Conservation (phyloP, 1,139 yeast genomes). For the Zygoascus meyerae region DNA sequence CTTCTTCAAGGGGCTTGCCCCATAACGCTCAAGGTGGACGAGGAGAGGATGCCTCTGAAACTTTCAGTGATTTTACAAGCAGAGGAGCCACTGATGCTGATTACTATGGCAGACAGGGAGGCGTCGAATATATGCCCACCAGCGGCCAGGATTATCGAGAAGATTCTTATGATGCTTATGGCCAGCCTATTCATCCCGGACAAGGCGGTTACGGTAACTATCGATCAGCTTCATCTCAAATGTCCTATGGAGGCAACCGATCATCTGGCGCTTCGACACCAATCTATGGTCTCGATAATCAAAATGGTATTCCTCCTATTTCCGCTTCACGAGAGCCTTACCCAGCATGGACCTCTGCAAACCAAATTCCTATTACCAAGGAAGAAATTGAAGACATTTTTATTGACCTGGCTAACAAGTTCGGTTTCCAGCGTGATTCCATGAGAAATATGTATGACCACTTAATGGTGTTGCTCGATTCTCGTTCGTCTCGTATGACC, state of each 20-base stretch:
- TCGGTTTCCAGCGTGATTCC: constrained; percentile 97
- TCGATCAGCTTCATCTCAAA: constrained; percentile 33
- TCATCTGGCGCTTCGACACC: constrained; percentile 97
- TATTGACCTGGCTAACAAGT: constrained; percentile 80
- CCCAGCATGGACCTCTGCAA: constrained; percentile 95
- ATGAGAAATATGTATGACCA: constrained; percentile 97
- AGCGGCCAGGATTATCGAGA: constrained; percentile 33
- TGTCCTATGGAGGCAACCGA: constrained; percentile 69
- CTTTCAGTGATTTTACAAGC: constrained; percentile 40
- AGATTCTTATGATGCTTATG: constrained; percentile 18
- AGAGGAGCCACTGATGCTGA: constrained; percentile 37
- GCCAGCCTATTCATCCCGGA: constrained; percentile 5
- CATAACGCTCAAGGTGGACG: constrained; percentile 16
- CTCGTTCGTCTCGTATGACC: constrained; percentile 94
- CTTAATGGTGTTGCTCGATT: constrained; percentile 87
- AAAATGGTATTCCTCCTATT: constrained; percentile 24
- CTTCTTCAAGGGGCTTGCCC: constrained; percentile 26
- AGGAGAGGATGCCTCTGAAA: constrained; percentile 36
- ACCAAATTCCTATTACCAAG: constrained; percentile 74
- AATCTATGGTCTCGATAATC: constrained; percentile 72
- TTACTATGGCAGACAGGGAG: constrained; percentile 36
- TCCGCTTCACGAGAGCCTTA: constrained; percentile 64
- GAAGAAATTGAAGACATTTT: constrained; percentile 92
- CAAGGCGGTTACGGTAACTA: constrained; percentile 13
- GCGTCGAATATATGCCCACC: constrained; percentile 21